Evolutionary conservation across 78 protist species (phyloP).

Genomic region (Planoprotostelium fungivorum): DNA sequence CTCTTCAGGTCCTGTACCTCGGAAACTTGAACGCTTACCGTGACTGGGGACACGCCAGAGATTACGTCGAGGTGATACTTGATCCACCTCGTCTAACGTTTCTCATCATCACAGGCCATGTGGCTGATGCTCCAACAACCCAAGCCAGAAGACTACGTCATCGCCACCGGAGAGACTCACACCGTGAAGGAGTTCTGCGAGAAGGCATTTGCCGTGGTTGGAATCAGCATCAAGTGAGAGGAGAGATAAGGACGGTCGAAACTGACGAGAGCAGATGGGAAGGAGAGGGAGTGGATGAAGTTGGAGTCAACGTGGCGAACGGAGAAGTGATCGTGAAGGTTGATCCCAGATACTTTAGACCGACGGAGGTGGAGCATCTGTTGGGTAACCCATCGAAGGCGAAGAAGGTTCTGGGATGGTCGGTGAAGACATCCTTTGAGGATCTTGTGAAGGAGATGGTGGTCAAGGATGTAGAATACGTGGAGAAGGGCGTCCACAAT

Average conservation of each 20-base stretch:
- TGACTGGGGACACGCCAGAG: constrained; percentile 90
- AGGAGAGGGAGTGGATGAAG: constrained; percentile 78
- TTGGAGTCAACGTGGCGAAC: constrained; percentile 21
- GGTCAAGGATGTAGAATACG: constrained; percentile 57
- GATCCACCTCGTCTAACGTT: neutral
- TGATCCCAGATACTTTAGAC: constrained; percentile 79
- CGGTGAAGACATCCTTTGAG: constrained; percentile 40
- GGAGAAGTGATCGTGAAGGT: constrained; percentile 29
- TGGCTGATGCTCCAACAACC: constrained; percentile 85
- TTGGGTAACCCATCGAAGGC: constrained; percentile 85
- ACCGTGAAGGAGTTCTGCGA: constrained; percentile 82
- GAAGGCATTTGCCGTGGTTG: constrained; percentile 65
- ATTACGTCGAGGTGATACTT: constrained; percentile 60
- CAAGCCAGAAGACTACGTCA: constrained; percentile 78
- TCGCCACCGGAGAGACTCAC: constrained; percentile 86
- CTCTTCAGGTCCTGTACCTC: constrained; percentile 31
- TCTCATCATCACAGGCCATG: constrained; percentile 49
- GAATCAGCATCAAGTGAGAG: constrained; percentile 28
- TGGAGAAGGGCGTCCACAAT: constrained; percentile 28
- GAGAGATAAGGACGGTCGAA: neutral
- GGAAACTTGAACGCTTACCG: constrained; percentile 89
- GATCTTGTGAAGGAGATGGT: constrained; percentile 86
- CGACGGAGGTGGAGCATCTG: constrained; percentile 88
- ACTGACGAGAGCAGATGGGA: constrained; percentile 27
- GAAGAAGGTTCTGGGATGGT: constrained; percentile 70